Percentiles rank a stretch among this genome's conserved stretches.
Evolutionary conservation across 345 rosid genomes (phyloP).

Genomic region (Erodium maritimum): DNA sequence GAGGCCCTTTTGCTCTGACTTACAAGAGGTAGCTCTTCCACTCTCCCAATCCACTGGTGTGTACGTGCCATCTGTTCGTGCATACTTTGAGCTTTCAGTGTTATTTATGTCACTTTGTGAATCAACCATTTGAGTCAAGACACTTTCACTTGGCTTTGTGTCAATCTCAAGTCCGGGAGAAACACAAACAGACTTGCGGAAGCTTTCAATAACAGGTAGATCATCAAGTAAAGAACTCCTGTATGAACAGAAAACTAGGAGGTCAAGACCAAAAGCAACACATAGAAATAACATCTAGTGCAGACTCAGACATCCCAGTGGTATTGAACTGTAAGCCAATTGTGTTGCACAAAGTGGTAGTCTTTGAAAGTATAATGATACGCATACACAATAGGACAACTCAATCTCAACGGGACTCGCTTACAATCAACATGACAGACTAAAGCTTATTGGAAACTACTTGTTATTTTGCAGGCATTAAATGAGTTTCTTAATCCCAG

Average conservation of each 20-base stretch:
- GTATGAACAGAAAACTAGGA: slow-evolving; percentile 13
- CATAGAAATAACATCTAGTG: slow-evolving; percentile 1
- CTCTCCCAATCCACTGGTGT: slow-evolving; percentile 21
- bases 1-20: not conserved
- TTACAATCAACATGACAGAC: slow-evolving; percentile 15
- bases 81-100: slow-evolving; percentile 21
- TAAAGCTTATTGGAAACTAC: slow-evolving; percentile 18
- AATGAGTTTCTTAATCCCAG: slow-evolving; percentile 33
- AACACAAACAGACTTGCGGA: slow-evolving; percentile 14
- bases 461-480: slow-evolving; percentile 15
- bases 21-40: slow-evolving; percentile 8
- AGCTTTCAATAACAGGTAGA: slow-evolving; percentile 19
- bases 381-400: no score
- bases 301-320: slow-evolving; percentile 17
- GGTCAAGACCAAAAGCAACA: slow-evolving; percentile 1
- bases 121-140: slow-evolving; percentile 14
- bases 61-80: slow-evolving; percentile 15
- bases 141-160: slow-evolving; percentile 9
- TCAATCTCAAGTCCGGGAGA: slow-evolving; percentile 18
- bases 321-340: slow-evolving; percentile 8
- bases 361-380: not conserved
- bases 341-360: slow-evolving; percentile 1
- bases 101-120: slow-evolving; percentile 14
- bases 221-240: slow-evolving; percentile 43
- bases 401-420: slow-evolving; percentile 5